Evolutionary conservation across 805 yeast species (phyloP).

Genomic region (Starmera dryadoides): DNA sequence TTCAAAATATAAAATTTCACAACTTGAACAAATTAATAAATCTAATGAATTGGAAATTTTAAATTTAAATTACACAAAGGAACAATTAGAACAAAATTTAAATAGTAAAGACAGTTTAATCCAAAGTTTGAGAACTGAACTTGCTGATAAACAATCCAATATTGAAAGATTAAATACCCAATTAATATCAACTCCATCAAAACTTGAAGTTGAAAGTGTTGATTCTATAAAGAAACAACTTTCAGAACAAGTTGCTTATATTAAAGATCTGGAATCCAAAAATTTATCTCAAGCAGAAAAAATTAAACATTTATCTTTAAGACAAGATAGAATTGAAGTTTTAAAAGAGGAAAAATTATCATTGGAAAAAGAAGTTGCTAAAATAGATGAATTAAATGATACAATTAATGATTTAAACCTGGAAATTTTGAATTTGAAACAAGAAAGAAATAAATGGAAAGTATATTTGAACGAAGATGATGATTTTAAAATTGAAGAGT

Average conservation of each 20-base stretch:
- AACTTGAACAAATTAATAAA: slow-evolving; percentile 10
- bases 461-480: slow-evolving; percentile 28
- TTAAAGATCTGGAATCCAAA: slow-evolving; percentile 42
- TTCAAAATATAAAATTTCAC: slow-evolving; percentile 11
- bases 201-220: slow-evolving; percentile 26
- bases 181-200: slow-evolving; percentile 30
- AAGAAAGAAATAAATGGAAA: slow-evolving; percentile 41
- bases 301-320: slow-evolving; percentile 40
- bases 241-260: slow-evolving; percentile 35
- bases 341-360: slow-evolving; percentile 47
- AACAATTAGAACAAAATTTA: slow-evolving; percentile 19
- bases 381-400: slow-evolving; percentile 35
- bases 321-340: slow-evolving; percentile 39
- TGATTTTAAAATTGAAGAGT: slow-evolving; percentile 24
- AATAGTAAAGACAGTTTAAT: slow-evolving; percentile 16
- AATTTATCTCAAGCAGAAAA: slow-evolving; percentile 46
- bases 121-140: slow-evolving; percentile 12
- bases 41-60: slow-evolving; percentile 12
- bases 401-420: slow-evolving; percentile 41
- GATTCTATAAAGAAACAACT: slow-evolving; percentile 24
- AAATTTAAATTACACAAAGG: slow-evolving; percentile 12
- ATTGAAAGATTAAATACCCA: slow-evolving; percentile 22
- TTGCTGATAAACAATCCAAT: slow-evolving; percentile 19
- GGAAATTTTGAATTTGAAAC: slow-evolving; percentile 39
- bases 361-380: slow-evolving; percentile 30